Evolutionary conservation across 176 grass and related monocot genomes (phyloP), one percentile per base, ranked within the genome.

Genomic region (Calamus simplicifolius): DNA sequence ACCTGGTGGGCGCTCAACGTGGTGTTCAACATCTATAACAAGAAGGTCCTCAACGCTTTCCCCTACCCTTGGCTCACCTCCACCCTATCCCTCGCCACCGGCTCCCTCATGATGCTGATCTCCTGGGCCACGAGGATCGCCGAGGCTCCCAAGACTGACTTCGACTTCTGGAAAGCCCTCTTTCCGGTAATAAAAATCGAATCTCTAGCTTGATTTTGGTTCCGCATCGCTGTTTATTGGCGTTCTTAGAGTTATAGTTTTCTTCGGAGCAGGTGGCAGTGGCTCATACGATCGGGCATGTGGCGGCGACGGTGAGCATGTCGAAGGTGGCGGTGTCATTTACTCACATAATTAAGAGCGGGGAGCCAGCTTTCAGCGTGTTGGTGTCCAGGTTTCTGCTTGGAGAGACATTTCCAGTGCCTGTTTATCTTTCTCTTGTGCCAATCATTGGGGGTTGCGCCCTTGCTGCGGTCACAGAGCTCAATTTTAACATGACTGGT

Each of bases 1-100:
- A 87, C 83, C n/a, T 95, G 90, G 90, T 95, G 90, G 90, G 86
- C 86, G 7, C 76, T 95, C 26, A 95, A 90, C 64, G 90, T 95
- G n/a, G 89, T 95, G 31, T 95, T 90, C 67, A 95, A 95, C 75
- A 95, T 95, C 28, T 95, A 95, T 18, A 89, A 90, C 71, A 95
- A 95, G 82, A 95, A 90, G 86, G 86, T 95, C 38, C 62, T 95
- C 60, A 95, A 95, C 65, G 86, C 86, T 51, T 95, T 95, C 64
- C 86, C 90, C 0, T 95, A 95, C 53, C 90, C 90, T 29, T 95
- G 90, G 90, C 82, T 95, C 51, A 87, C 80, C 29, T 90, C 90
- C 51, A 95, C 90, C 26, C 86, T 95, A 49, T 86, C 90, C 4
- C 80, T 90, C 0, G 86, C 86, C 19, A 66, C 81, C 0, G 90